Evolutionary conservation across 805 yeast genomes (phyloP).

Genomic region (Yarrowia sp.): DNA sequence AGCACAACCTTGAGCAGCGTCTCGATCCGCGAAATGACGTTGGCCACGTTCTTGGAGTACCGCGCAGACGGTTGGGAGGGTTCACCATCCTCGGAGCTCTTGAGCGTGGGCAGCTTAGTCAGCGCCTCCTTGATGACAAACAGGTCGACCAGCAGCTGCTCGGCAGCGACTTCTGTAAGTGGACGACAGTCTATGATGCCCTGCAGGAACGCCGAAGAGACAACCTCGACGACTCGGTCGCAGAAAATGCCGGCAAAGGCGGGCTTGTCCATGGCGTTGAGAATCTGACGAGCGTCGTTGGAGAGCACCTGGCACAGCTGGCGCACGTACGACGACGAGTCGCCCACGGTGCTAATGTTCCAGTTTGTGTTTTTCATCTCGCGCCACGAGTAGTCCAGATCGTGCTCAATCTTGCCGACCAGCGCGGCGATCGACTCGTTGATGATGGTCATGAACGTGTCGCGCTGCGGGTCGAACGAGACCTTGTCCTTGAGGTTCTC

Average conservation of each 20-base stretch:
- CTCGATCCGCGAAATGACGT: slow-evolving; percentile 50
- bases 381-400: slow-evolving; percentile 72
- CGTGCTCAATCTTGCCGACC: slow-evolving; percentile 56
- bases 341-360: slow-evolving; percentile 65
- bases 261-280: slow-evolving; percentile 54
- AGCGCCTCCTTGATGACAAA: slow-evolving; percentile 60
- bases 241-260: slow-evolving; percentile 69
- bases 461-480: slow-evolving; percentile 55
- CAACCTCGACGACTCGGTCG: slow-evolving; percentile 69
- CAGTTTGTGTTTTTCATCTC: slow-evolving; percentile 79
- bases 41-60: slow-evolving; percentile 34
- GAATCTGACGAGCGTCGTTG: slow-evolving; percentile 45
- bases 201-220: slow-evolving; percentile 54
- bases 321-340: slow-evolving; percentile 65
- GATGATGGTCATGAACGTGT: slow-evolving; percentile 56
- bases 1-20: slow-evolving; percentile 65
- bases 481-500: slow-evolving; percentile 45
- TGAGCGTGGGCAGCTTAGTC: slow-evolving; percentile 35
- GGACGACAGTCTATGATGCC: slow-evolving; percentile 66
- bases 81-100: slow-evolving; percentile 3
- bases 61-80: slow-evolving; percentile 27
- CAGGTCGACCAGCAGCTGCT: slow-evolving; percentile 75
- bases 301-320: slow-evolving; percentile 52
- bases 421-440: slow-evolving; percentile 56
- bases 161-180: slow-evolving; percentile 64